Percentiles rank a stretch among this genome's conserved stretches.
Evolutionary conservation across 306 rosid species (phyloP).

Genomic region (Citrullus mucosospermus): DNA sequence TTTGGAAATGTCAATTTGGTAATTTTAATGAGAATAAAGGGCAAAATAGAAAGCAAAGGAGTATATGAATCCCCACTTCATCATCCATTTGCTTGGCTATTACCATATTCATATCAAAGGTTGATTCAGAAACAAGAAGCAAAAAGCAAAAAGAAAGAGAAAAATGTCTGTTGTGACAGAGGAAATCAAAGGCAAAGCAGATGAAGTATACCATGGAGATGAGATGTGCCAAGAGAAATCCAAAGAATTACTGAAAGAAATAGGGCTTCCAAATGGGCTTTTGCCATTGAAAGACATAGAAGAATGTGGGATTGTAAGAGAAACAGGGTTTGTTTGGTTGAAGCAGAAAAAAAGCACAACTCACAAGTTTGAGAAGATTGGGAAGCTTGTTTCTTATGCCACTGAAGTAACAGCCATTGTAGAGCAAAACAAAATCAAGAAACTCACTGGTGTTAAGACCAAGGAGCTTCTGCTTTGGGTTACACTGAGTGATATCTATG

Average conservation of each 20-base stretch:
- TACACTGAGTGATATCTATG: slow-evolving; percentile 41
- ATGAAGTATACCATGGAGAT: slow-evolving; percentile 59
- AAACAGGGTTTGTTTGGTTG: slow-evolving; percentile 76
- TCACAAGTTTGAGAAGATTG: slow-evolving; percentile 77
- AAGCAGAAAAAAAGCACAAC: slow-evolving; percentile 48
- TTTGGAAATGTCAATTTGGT: background rate
- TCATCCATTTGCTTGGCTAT: background rate
- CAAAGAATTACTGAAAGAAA: slow-evolving; percentile 37
- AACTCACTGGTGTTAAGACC: slow-evolving; percentile 66
- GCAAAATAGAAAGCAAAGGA: background rate
- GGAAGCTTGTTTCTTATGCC: slow-evolving; percentile 45
- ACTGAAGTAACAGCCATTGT: slow-evolving; percentile 60
- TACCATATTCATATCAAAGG: no score
- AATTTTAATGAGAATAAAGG: slow-evolving; percentile 5
- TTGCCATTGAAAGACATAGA: slow-evolving; percentile 57
- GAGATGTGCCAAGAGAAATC: slow-evolving; percentile 51
- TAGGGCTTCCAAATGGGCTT: slow-evolving; percentile 55
- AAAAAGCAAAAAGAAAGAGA: background rate
- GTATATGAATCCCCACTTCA: slow-evolving; percentile 29
- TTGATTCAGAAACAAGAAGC: background rate
- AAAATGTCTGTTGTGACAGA: slow-evolving; percentile 43
- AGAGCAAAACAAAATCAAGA: slow-evolving; percentile 48
- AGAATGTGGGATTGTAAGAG: slow-evolving; percentile 61
- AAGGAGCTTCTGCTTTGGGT: slow-evolving; percentile 89
- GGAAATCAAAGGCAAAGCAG: slow-evolving; percentile 40